These are phyloP conservation scores for Schizosaccharomyces versatilis DNA, from an alignment of 1,139 yeast genomes.

Conservation along the genomic window DNA sequence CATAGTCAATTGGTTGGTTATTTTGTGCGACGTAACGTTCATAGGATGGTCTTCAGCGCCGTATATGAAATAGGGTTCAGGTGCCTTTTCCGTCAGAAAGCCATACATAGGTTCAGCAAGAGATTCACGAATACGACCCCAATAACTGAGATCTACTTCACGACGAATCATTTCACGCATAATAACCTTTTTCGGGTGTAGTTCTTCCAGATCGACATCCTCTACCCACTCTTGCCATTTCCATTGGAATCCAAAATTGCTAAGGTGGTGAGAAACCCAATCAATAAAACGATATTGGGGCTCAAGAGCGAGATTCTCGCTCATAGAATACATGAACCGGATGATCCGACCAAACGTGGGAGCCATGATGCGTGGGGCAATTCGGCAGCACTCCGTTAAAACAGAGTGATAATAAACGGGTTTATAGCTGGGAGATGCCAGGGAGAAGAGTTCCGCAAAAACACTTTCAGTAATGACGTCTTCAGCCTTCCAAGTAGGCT, in stretches of 20 bases:
- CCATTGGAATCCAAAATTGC: slow-evolving; percentile 91
- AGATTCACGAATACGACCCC: slow-evolving; percentile 49
- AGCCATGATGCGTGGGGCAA: slow-evolving; percentile 75
- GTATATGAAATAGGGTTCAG: slow-evolving; percentile 24
- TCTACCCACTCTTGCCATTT: slow-evolving; percentile 84
- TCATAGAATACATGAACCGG: slow-evolving; percentile 52
- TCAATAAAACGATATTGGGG: slow-evolving; percentile 51
- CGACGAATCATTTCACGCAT: slow-evolving; percentile 61
- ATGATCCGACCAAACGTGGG: slow-evolving; percentile 91
- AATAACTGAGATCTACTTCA: slow-evolving; percentile 56
- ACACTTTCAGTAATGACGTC: slow-evolving; percentile 73
- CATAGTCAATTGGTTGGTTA: slow-evolving; percentile 16
- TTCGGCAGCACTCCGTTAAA: slow-evolving; percentile 70
- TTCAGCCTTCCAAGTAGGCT: slow-evolving; percentile 67
- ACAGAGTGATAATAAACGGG: slow-evolving; percentile 65
- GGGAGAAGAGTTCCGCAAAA: slow-evolving; percentile 50
- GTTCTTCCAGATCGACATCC: slow-evolving; percentile 19
- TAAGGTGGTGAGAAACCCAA: slow-evolving; percentile 86
- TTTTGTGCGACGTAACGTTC: slow-evolving; percentile 14
- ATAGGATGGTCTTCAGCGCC: slow-evolving; percentile 18
- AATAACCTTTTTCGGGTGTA: slow-evolving; percentile 56
- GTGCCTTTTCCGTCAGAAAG: slow-evolving; percentile 27
- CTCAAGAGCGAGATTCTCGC: slow-evolving; percentile 54
- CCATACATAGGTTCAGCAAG: slow-evolving; percentile 51
- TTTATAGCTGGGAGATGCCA: slow-evolving; percentile 47